Evolutionary conservation across 352 stramenopile species (phyloP), one percentile per base, ranked within the genome.

Genomic region (Phytophthora colocasiae): DNA sequence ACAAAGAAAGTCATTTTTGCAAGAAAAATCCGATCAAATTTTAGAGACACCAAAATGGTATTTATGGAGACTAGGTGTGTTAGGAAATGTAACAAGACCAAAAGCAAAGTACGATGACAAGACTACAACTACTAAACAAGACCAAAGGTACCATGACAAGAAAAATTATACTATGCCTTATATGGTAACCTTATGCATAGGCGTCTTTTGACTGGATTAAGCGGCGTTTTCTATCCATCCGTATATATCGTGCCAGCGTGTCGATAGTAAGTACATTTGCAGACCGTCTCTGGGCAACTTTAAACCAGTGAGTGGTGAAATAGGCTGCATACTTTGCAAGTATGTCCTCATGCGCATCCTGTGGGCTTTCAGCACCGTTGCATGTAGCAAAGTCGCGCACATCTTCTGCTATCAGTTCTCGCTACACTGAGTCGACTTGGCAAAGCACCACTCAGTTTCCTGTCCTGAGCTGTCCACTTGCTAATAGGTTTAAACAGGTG

Each of bases 371-470:
- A 41, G 43, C 9, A 29, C n/a, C 24, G n/a, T 55, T 59, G 54
- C 34, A 24, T 5, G 5, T 4, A 2, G 31, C 36, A 49, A 63
- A 55, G 8, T 7, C 55, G 4, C 15, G 2, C 2, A 55, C 44
- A 14, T 63, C 55, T 55, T 55, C n/a, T 4, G 24, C 55, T 15
- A 63, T 49, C 2, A 63, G n/a, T n/a, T n/a, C n/a, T n/a, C n/a
- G n/a, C n/a, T n/a, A n/a, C n/a, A n/a, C n/a, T n/a, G n/a, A n/a
- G n/a, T n/a, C n/a, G n/a, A n/a, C n/a, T n/a, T n/a, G n/a, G n/a
- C n/a, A n/a, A n/a, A n/a, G n/a, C n/a, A n/a, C n/a, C n/a, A n/a
- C n/a, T n/a, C n/a, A n/a, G n/a, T n/a, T n/a, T n/a, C n/a, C n/a
- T n/a, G n/a, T n/a, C n/a, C n/a, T n/a, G n/a, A n/a, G n/a, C n/a